A percentile compares a stretch with the other conserved stretches of the same genome.
phyloP scores from a whole-genome alignment of 2,329 filamentous ascomycete genomes.

The Curvularia spicifera region DNA sequence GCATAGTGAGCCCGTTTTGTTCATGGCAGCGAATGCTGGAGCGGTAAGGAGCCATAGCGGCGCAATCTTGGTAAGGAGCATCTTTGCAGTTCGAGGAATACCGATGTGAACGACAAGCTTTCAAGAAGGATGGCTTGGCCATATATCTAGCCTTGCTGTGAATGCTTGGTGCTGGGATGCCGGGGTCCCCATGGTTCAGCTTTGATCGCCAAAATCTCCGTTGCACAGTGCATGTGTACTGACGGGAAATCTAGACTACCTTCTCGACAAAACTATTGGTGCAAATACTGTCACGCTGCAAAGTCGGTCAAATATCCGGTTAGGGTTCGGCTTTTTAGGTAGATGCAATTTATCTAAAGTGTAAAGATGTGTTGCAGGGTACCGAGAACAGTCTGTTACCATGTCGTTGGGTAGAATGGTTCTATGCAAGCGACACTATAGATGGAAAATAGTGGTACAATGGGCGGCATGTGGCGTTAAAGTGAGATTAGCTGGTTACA shows the following conservation, averaged over 20 bases:
- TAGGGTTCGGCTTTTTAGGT: slow-evolving; percentile 9
- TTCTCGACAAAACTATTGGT: slow-evolving; percentile 7
- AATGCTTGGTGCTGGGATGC: slow-evolving; percentile 20
- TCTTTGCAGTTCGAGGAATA: slow-evolving; percentile 6
- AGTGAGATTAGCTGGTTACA: background rate
- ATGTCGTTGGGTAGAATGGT: background rate
- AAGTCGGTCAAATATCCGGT: background rate
- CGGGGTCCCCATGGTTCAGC: slow-evolving; percentile 2
- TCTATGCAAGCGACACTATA: background rate
- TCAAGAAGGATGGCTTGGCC: background rate
- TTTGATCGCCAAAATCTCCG: background rate
- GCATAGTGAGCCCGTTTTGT: slow-evolving; percentile 31
- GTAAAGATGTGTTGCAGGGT: background rate
- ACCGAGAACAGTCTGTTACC: background rate
- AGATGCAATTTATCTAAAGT: slow-evolving; percentile 10
- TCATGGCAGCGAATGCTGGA: slow-evolving; percentile 29
- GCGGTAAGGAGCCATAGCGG: slow-evolving; percentile 17
- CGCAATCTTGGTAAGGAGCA: slow-evolving; percentile 15
- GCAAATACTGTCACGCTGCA: slow-evolving; percentile 4
- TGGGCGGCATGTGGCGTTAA: background rate
- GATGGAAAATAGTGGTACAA: background rate
- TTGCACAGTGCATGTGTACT: background rate
- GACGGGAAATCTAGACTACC: background rate
- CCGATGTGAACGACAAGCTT: slow-evolving; percentile 4
- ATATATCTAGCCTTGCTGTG: slow-evolving; percentile 19